Conservation (phyloP, 1,139 yeast genomes). For the Saccharomycopsis phalli region DNA sequence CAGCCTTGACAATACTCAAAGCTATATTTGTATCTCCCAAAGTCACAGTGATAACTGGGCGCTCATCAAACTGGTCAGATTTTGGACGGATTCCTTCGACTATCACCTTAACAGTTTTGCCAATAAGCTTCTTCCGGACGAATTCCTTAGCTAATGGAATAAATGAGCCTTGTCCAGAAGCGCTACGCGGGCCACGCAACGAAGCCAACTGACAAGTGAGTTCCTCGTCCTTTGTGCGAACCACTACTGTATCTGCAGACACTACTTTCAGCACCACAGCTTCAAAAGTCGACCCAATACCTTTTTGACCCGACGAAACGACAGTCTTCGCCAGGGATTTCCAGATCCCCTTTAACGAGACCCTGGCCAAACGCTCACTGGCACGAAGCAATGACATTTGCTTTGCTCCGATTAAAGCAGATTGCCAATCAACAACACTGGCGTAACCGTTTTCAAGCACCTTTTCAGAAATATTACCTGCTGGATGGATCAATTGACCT, state of each 20-base stretch:
- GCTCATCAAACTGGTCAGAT: conserved; percentile 52
- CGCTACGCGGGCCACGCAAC: conserved; percentile 59
- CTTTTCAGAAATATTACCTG: conserved; percentile 68
- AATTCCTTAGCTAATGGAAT: conserved; percentile 64
- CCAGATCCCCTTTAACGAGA: conserved; percentile 55
- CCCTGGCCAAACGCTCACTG: conserved; percentile 62
- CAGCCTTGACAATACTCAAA: conserved; percentile 51
- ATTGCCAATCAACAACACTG: conserved; percentile 77
- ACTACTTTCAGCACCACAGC: conserved; percentile 54
- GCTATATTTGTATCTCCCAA: conserved; percentile 47
- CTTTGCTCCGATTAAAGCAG: conserved; percentile 57
- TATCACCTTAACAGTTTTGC: conserved; percentile 51
- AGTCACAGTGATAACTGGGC: conserved; percentile 54
- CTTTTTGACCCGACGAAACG: conserved; percentile 36
- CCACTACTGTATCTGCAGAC: conserved; percentile 58
- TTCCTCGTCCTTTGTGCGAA: conserved; percentile 30
- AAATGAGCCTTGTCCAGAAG: conserved; percentile 52
- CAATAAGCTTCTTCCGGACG: conserved; percentile 59
- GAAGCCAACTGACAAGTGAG: conserved; percentile 54
- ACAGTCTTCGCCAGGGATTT: conserved; percentile 28
- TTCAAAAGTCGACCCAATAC: conserved; percentile 38
- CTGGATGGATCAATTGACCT: conserved; percentile 51
- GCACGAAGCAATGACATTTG: conserved; percentile 54
- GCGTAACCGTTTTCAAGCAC: conserved; percentile 64
- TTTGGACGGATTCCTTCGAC: conserved; percentile 64